phyloP scores from a whole-genome alignment of 768 basidiomycete genomes.

The Plicaturopsis crispa region DNA sequence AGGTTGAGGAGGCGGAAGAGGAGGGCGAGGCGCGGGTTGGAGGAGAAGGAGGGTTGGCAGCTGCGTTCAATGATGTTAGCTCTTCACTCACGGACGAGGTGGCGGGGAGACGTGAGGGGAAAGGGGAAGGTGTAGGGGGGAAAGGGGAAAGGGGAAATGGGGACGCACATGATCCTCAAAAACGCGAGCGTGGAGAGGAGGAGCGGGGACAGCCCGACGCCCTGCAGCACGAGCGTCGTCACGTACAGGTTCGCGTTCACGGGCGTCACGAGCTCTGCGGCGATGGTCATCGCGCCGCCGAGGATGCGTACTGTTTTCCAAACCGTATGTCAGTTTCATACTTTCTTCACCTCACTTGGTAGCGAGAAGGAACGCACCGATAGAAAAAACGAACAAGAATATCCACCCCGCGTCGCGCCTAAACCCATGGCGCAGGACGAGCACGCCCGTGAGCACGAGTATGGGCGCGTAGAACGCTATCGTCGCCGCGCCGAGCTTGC shows the following conservation, averaged over 20 bases:
- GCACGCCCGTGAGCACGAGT: slow-evolving; percentile 32
- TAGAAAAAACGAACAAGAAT: slow-evolving; percentile 54
- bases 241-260: slow-evolving; percentile 37
- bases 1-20: slow-evolving; percentile 21
- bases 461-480: slow-evolving; percentile 56
- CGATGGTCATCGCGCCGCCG: slow-evolving; percentile 48
- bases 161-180: slow-evolving; percentile 25
- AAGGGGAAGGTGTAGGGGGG: not conserved
- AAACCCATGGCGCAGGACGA: slow-evolving; percentile 48
- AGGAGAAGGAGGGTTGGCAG: too few species aligned
- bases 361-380: slow-evolving; percentile 31
- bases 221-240: slow-evolving; percentile 39
- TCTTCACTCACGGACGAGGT: too few species aligned
- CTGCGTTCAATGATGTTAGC: too few species aligned
- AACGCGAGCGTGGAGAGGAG: slow-evolving; percentile 28
- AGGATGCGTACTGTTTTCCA: slow-evolving; percentile 52
- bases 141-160: too few species aligned
- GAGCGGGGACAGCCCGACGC: slow-evolving; percentile 31
- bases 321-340: slow-evolving; percentile 5
- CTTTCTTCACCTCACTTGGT: slow-evolving; percentile 1
- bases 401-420: slow-evolving; percentile 59
- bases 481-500: slow-evolving; percentile 51
- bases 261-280: slow-evolving; percentile 36
- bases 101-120: not conserved
- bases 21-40: not conserved